phyloP scores from a whole-genome alignment of 306 rosid species.

The Ammopiptanthus mongolicus region DNA sequence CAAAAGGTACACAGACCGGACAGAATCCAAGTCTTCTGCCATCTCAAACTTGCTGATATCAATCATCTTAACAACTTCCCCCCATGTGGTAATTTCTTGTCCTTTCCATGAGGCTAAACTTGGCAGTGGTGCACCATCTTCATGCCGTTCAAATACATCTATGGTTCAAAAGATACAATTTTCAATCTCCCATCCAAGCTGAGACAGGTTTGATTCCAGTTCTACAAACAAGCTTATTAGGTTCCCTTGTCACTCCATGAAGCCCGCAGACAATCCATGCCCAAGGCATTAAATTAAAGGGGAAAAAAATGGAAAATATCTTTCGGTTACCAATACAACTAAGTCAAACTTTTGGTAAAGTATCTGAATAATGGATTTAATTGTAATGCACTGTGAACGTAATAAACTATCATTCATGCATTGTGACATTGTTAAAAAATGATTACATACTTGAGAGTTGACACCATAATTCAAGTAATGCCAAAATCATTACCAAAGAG shows the following conservation, averaged over 20 bases:
- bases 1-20: constrained; percentile 12
- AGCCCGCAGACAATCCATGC: not conserved
- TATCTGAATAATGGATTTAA: too few species aligned
- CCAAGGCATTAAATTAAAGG: not conserved
- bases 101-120: constrained; percentile 23
- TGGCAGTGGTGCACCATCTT: constrained; percentile 14
- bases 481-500: not conserved
- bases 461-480: not conserved
- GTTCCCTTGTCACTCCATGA: not conserved
- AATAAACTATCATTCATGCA: too few species aligned
- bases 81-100: constrained; percentile 21
- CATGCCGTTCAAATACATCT: not conserved
- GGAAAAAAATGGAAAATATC: not conserved
- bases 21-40: constrained; percentile 7
- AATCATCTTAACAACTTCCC: constrained; percentile 16
- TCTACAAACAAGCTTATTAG: not conserved
- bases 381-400: too few species aligned
- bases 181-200: not conserved
- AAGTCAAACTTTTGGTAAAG: not conserved
- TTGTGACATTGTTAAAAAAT: too few species aligned
- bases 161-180: not conserved
- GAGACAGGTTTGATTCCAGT: not conserved
- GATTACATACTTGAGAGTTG: not conserved
- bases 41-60: not conserved
- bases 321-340: not conserved